These are phyloP conservation scores for Phytophthora syringae DNA, from an alignment of 352 stramenopile genomes.

Conservation along the genomic window DNA sequence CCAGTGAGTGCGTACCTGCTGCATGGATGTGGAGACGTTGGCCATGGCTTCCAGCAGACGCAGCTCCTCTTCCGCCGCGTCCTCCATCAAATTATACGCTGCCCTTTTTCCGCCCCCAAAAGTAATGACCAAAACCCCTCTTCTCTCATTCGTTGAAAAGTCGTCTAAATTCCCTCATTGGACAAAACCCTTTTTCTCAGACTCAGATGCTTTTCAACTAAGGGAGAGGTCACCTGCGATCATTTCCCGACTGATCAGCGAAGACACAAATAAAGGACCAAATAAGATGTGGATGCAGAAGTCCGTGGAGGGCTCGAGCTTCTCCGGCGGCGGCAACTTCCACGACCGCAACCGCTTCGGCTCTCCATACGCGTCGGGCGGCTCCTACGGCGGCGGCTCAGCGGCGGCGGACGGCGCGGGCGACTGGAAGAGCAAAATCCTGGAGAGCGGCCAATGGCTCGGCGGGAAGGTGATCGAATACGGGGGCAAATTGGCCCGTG, in stretches of 20 bases:
- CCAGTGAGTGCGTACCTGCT: constrained; percentile 47
- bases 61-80: constrained; percentile 55
- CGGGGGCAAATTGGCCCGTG: constrained; percentile 59
- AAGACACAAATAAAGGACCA: neutral
- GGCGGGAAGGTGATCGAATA: constrained; percentile 80
- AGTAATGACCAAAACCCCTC: neutral
- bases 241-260: constrained; percentile 4
- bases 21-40: constrained; percentile 45
- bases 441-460: constrained; percentile 75
- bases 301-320: constrained; percentile 50
- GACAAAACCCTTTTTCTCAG: constrained; percentile 5
- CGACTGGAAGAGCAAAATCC: constrained; percentile 77
- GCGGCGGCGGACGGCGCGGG: constrained; percentile 19
- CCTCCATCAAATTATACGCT: too few relatives aligned
- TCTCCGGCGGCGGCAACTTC: constrained; percentile 46
- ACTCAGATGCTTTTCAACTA: constrained; percentile 34
- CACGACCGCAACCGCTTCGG: constrained; percentile 60
- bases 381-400: constrained; percentile 34
- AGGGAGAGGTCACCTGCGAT: constrained; percentile 12
- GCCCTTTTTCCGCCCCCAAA: neutral
- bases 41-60: constrained; percentile 55
- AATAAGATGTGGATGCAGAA: constrained; percentile 82
- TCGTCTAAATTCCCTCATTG: constrained; percentile 7
- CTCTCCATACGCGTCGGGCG: constrained; percentile 32
- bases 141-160: neutral